Percentiles rank a stretch among this genome's conserved stretches.
These are phyloP conservation scores for Colletotrichum siamense DNA, from an alignment of 2,329 filamentous ascomycete species.

Conservation along the genomic window DNA sequence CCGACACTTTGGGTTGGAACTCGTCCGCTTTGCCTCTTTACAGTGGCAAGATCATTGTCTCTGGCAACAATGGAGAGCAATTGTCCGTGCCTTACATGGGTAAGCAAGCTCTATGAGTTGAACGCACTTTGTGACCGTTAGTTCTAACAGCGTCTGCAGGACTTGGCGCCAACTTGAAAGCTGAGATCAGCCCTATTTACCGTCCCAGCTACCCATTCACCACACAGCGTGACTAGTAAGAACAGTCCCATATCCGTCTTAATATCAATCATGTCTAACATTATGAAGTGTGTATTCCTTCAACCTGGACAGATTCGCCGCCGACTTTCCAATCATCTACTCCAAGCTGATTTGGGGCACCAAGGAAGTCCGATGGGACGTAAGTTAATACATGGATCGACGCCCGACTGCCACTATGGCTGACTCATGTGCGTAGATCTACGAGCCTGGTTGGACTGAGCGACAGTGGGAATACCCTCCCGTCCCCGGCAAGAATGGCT, in stretches of 20 bases:
- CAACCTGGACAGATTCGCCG: constrained; percentile 12
- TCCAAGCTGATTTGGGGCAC: constrained; percentile 23
- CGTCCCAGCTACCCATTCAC: constrained; percentile 18
- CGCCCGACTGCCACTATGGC: background rate
- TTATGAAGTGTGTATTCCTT: constrained; percentile 6
- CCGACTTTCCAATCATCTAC: constrained; percentile 25
- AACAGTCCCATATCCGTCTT: accelerated
- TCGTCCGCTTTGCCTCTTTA: constrained; percentile 34
- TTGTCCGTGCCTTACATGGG: constrained; percentile 39
- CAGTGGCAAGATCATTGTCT: constrained; percentile 37
- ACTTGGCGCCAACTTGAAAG: constrained; percentile 27
- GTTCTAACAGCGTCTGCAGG: constrained; percentile 8
- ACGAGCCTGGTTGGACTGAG: constrained; percentile 42
- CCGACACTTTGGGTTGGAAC: constrained; percentile 30
- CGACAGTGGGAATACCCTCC: constrained; percentile 47
- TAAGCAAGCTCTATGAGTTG: background rate
- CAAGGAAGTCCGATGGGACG: constrained; percentile 24
- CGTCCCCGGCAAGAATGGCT: constrained; percentile 39
- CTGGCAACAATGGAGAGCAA: constrained; percentile 34
- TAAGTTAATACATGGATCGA: background rate
- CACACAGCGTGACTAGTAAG: constrained; percentile 1
- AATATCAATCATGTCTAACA: background rate
- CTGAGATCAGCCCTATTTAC: constrained; percentile 24
- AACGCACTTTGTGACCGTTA: no score
- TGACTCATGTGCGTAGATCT: constrained; percentile 32